phyloP scores from a whole-genome alignment of 2,329 filamentous ascomycete species.

The Diplodia intermedia region DNA sequence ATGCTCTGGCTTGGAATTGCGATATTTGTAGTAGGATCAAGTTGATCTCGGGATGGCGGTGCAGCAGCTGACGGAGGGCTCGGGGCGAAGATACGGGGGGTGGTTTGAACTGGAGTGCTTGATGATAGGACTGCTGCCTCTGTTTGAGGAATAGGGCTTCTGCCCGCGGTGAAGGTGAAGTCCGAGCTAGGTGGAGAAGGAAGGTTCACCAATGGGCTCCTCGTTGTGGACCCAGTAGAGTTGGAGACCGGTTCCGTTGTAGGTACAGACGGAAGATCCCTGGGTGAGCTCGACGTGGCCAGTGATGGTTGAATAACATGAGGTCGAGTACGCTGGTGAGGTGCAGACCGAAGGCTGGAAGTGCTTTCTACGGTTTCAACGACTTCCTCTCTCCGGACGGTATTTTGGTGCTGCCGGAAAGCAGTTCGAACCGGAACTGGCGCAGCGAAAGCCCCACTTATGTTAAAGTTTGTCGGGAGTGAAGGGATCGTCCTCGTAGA shows the following conservation, averaged over 20 bases:
- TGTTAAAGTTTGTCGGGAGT: neutral
- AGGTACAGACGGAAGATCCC: neutral
- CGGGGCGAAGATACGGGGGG: neutral
- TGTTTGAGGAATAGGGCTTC: neutral
- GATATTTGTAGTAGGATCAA: neutral
- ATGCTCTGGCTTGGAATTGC: neutral
- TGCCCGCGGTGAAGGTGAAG: neutral
- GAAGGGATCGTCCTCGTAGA: neutral
- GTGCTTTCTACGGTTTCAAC: constrained; percentile 6
- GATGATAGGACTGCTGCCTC: neutral
- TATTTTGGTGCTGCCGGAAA: neutral
- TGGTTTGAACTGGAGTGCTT: neutral
- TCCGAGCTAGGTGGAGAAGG: constrained; percentile 2
- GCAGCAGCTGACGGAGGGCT: neutral
- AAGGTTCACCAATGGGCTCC: neutral
- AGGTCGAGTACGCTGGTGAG: neutral
- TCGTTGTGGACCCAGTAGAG: neutral
- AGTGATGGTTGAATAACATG: neutral
- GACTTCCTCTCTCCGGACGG: neutral
- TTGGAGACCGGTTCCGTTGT: neutral
- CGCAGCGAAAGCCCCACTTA: neutral
- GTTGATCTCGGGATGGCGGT: neutral
- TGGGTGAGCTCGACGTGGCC: neutral
- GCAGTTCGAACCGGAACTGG: neutral
- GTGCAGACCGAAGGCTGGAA: neutral